phyloP scores from a whole-genome alignment of 345 rosid genomes.

The Adansonia digitata region DNA sequence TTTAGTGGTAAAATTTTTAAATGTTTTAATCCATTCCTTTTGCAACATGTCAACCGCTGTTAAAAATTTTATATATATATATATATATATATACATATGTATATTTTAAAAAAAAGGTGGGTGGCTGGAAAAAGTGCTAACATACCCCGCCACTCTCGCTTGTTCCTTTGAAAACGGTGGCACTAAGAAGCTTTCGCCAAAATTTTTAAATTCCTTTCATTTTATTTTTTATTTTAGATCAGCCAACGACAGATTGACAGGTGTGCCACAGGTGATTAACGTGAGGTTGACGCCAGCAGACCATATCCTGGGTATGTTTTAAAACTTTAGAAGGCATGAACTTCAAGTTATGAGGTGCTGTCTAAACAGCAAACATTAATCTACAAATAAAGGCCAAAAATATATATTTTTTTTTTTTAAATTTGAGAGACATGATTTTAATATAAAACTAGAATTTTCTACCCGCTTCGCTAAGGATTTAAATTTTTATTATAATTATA shows the following conservation, averaged over 20 bases:
- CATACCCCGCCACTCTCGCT: conserved; percentile 51
- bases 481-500: too few species aligned
- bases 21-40: neutral
- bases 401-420: neutral
- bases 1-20: neutral
- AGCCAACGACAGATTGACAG: conserved; percentile 2
- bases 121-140: conserved; percentile 30
- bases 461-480: too few species aligned
- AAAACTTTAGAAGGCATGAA: neutral
- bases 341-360: neutral
- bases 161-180: conserved; percentile 24
- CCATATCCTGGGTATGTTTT: conserved; percentile 10
- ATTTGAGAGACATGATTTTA: too few species aligned
- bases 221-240: too few species aligned
- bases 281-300: conserved; percentile 39
- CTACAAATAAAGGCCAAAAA: neutral
- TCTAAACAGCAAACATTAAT: conserved; percentile 4
- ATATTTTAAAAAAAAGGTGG: too few species aligned
- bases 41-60: conserved; percentile 35
- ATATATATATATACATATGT: too few species aligned
- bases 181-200: conserved; percentile 6
- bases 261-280: neutral
- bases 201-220: neutral
- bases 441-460: too few species aligned
- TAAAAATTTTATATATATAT: too few species aligned